These are phyloP conservation scores for Aureobasidium pullulans DNA, from an alignment of 2,329 filamentous ascomycete genomes.

Conservation along the genomic window DNA sequence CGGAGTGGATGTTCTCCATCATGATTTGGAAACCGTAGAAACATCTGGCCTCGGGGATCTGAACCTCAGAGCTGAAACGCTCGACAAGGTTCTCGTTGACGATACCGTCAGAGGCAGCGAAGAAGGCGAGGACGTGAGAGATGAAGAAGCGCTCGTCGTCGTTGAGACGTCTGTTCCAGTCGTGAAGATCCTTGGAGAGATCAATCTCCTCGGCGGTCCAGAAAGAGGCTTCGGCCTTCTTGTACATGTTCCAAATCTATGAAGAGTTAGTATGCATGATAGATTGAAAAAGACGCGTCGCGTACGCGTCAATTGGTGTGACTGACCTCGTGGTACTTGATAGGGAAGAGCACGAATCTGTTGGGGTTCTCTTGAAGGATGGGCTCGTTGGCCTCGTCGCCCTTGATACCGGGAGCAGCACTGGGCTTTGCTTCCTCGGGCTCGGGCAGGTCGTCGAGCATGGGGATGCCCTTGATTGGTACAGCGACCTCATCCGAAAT, in stretches of 20 bases:
- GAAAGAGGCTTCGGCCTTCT: constrained; percentile 99
- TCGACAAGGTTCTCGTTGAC: constrained; percentile 99
- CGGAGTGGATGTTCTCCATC: constrained; percentile 99
- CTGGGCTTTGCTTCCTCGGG: constrained; percentile 40
- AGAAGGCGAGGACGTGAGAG: constrained; percentile 97
- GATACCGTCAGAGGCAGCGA: constrained; percentile 96
- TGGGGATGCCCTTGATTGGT: constrained; percentile 45
- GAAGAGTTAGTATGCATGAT: constrained; percentile 31
- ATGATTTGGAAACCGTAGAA: constrained; percentile 99
- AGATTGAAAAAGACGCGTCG: constrained; percentile 54
- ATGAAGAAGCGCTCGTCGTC: constrained; percentile 98
- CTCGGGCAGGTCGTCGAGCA: constrained; percentile 31
- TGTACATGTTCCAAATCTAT: constrained; percentile 99
- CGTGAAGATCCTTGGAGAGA: constrained; percentile 95
- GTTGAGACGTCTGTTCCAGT: constrained; percentile 97
- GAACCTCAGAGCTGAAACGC: constrained; percentile 94
- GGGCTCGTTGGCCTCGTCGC: constrained; percentile 75
- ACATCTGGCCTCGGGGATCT: constrained; percentile 95
- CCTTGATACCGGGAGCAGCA: constrained; percentile 47
- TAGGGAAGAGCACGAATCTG: constrained; percentile 95
- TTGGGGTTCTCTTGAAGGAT: constrained; percentile 91
- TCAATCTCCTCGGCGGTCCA: constrained; percentile 99
- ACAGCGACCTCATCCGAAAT: constrained; percentile 50
- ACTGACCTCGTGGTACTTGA: constrained; percentile 98
- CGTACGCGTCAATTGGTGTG: constrained; percentile 38